Base-by-base conservation (phyloP, 2,329 filamentous ascomycete genomes). In the Penicillium palitans region DNA sequence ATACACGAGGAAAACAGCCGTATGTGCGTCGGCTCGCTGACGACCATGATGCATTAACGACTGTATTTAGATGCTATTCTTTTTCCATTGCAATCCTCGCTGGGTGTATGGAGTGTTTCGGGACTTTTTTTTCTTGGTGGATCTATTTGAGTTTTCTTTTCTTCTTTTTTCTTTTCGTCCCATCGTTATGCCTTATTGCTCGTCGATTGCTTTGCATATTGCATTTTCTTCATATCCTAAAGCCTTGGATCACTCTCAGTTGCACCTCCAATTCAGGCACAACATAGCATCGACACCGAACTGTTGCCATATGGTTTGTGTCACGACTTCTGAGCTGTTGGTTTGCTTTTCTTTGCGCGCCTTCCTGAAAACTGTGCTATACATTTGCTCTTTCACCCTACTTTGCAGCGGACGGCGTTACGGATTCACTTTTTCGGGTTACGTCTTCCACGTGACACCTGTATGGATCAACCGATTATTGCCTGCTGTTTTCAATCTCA, bases 41-140 rank as follows among this genome's bases (percentile, higher is more conserved):
- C 66, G 70, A 72, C 61, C 59, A 69, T 68, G 68, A 73, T 70
- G 68, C 70, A 68, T 71, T 66, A 68, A 72, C 66, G 67, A 72
- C 61, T 70, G 63, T 70, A 68, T 65, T 68, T 56, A 61, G 62
- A 57, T 61, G 53, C 60, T 61, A 46, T 50, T 59, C 39, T 61
- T 55, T 46, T 61, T 61, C 61, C 55, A 51, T 63, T 66, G 51
- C 64, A 64, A 61, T 61, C 65, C 59, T 64, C 52, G 57, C 49
- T 59, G 58, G 68, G 68, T 67, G 67, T 67, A 61, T 60, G 59
- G 63, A 62, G 65, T 63, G 68, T 61, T 59, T 67, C 61, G 59
- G 63, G 61, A 55, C 52, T 59, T 66, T 66, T 66, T 66, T 53
- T 52, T 61, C 47, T 55, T 37, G 49, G 55, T 24, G 56, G 48